These are phyloP conservation scores for Microbotryum violaceum DNA, from an alignment of 1,284 basidiomycete genomes.

Conservation along the genomic window DNA sequence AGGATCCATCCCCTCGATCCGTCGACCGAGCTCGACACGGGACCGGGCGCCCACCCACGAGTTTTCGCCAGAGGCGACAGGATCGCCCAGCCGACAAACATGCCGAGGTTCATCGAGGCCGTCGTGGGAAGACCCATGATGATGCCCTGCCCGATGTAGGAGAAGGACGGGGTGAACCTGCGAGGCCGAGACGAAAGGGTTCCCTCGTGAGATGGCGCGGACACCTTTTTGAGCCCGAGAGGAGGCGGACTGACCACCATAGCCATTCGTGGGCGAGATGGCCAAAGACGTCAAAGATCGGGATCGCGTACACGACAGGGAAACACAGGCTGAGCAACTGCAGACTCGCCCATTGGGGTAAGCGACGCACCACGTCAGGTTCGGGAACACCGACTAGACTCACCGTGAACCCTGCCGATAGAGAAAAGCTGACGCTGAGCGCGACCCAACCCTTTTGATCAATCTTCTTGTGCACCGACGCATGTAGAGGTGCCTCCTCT, in stretches of 20 bases:
- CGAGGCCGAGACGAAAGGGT: not conserved
- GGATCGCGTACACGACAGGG: conserved; percentile 82
- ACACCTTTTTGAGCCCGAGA: not conserved
- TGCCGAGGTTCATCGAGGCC: conserved; percentile 85
- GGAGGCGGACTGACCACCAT: conserved; percentile 54
- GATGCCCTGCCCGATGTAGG: conserved; percentile 87
- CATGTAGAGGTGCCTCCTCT: conserved; percentile 13
- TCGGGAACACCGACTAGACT: not conserved
- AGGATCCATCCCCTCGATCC: conserved; percentile 65
- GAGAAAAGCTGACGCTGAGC: conserved; percentile 55
- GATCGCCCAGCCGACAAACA: conserved; percentile 91
- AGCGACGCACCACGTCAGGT: not conserved
- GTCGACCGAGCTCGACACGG: conserved; percentile 69
- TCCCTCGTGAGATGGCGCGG: not conserved
- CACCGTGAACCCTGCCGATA: conserved; percentile 29
- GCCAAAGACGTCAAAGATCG: conserved; percentile 72
- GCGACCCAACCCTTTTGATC: conserved; percentile 18
- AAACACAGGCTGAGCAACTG: conserved; percentile 63
- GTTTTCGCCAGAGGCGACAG: conserved; percentile 77
- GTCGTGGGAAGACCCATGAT: conserved; percentile 98
- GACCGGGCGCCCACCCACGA: conserved; percentile 81
- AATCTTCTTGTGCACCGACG: conserved; percentile 3
- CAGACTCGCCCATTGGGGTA: not conserved
- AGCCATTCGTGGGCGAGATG: conserved; percentile 74
- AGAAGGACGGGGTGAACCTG: conserved; percentile 76